These are phyloP conservation scores for Ananas comosus DNA, from an alignment of 176 grass and related monocot species.

Conservation along the genomic window DNA sequence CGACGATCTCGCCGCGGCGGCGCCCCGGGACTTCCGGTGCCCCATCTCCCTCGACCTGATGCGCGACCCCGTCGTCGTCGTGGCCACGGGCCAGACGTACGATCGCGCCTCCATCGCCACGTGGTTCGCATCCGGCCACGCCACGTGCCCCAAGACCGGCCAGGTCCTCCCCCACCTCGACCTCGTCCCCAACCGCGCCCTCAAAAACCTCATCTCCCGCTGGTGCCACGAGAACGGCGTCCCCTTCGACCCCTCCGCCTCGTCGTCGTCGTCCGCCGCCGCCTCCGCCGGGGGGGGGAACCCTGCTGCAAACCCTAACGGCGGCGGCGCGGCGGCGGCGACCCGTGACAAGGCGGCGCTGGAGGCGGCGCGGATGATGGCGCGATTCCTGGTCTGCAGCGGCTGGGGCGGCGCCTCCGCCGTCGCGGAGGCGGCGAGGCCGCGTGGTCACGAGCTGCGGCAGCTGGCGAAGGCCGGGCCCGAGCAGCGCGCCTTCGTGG, in stretches of 20 bases:
- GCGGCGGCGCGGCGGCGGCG: slow-evolving; percentile 30
- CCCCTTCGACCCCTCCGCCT: slow-evolving; percentile 36
- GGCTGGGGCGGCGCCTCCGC: slow-evolving; percentile 29
- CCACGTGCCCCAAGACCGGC: slow-evolving; percentile 81
- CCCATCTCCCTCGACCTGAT: slow-evolving; percentile 90
- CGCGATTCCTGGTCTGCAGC: slow-evolving; percentile 69
- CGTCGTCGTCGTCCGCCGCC: not conserved
- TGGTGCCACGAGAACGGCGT: slow-evolving; percentile 88
- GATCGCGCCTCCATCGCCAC: slow-evolving; percentile 66
- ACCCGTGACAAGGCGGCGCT: slow-evolving; percentile 64
- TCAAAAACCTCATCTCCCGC: slow-evolving; percentile 77
- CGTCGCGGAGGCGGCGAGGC: slow-evolving; percentile 52
- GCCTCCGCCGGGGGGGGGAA: no score
- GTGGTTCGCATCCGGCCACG: slow-evolving; percentile 73
- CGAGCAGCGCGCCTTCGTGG: slow-evolving; percentile 73
- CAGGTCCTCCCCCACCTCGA: slow-evolving; percentile 49
- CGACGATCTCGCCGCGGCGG: slow-evolving; percentile 6
- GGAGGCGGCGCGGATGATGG: slow-evolving; percentile 87
- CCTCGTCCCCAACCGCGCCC: slow-evolving; percentile 64
- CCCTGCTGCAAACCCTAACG: not conserved
- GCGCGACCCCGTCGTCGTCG: slow-evolving; percentile 73
- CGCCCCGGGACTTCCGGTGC: slow-evolving; percentile 82
- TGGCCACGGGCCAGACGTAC: slow-evolving; percentile 83
- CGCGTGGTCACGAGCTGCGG: slow-evolving; percentile 85
- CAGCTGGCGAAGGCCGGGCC: slow-evolving; percentile 63